A percentile compares a stretch with the other conserved stretches of the same genome.
Evolutionary conservation across 2,329 filamentous ascomycete species (phyloP).

Genomic region (Clarireedia homoeocarpa): DNA sequence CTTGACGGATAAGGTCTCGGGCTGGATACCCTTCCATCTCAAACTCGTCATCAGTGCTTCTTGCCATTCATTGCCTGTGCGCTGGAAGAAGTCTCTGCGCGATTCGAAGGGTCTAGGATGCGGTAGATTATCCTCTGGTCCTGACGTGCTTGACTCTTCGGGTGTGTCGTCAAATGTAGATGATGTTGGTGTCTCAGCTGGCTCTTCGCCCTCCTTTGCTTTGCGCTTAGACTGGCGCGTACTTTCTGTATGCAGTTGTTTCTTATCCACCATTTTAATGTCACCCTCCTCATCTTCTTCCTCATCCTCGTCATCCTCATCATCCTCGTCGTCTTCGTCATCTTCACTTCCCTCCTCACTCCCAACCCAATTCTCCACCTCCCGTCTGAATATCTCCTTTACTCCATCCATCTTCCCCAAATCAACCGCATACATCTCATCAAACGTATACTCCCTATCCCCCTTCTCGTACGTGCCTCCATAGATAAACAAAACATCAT

Average conservation of each 20-base stretch:
- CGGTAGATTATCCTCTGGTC: conserved; percentile 27
- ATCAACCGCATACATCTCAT: conserved; percentile 88
- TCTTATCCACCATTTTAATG: conserved; percentile 28
- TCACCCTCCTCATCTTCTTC: conserved; percentile 42
- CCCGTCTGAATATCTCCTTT: conserved; percentile 79
- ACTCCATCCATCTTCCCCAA: conserved; percentile 93
- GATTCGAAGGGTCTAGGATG: conserved; percentile 60
- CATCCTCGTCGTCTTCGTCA: conserved; percentile 40
- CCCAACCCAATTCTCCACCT: conserved; percentile 78
- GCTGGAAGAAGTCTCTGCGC: conserved; percentile 82
- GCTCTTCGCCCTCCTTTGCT: conserved; percentile 36
- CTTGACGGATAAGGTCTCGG: conserved; percentile 68
- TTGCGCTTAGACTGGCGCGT: conserved; percentile 48
- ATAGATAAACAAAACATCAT: conserved; percentile 88
- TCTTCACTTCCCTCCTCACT: conserved; percentile 50
- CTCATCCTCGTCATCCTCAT: conserved; percentile 40
- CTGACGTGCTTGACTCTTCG: conserved; percentile 15
- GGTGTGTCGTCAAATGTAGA: conserved; percentile 46
- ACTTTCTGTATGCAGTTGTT: conserved; percentile 33
- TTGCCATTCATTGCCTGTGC: conserved; percentile 87
- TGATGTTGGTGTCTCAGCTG: conserved; percentile 22
- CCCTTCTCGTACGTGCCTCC: conserved; percentile 94
- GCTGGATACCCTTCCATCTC: conserved; percentile 57
- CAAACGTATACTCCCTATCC: conserved; percentile 90
- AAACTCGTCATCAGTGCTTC: conserved; percentile 71